Evolutionary conservation across 257 asterid species (phyloP).

Genomic region (Cynanchum wilfordii): DNA sequence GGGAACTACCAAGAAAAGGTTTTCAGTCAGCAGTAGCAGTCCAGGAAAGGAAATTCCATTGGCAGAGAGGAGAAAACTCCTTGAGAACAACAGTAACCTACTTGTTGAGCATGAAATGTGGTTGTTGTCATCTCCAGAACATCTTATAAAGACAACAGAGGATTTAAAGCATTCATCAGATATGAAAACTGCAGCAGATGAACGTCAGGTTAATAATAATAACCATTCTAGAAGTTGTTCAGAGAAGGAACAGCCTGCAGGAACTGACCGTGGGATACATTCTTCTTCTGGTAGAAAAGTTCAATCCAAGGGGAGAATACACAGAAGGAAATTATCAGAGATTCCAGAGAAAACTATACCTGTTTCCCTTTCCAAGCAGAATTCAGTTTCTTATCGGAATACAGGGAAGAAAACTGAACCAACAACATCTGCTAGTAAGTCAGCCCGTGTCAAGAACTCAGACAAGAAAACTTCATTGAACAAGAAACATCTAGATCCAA

Average conservation of each 20-base stretch:
- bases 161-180: constrained; percentile 17
- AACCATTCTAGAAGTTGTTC: not conserved
- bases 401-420: constrained; percentile 19
- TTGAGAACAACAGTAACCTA: constrained; percentile 13
- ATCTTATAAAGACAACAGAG: constrained; percentile 28
- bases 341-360: constrained; percentile 44
- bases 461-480: constrained; percentile 26
- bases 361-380: constrained; percentile 19
- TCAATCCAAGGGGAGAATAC: constrained; percentile 13
- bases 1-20: constrained; percentile 16
- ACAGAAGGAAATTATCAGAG: constrained; percentile 30
- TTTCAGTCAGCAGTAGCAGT: constrained; percentile 16
- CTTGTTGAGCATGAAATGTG: constrained; percentile 7
- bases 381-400: constrained; percentile 22
- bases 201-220: not conserved
- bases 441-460: constrained; percentile 21
- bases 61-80: constrained; percentile 14
- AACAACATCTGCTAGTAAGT: constrained; percentile 17
- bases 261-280: constrained; percentile 14
- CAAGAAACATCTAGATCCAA: constrained; percentile 23
- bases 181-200: not conserved
- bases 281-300: constrained; percentile 23
- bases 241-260: constrained; percentile 25
- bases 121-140: constrained; percentile 11
- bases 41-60: constrained; percentile 26